Evolutionary conservation across 1,284 basidiomycete species (phyloP).

Genomic region (Tilletia setariae): DNA sequence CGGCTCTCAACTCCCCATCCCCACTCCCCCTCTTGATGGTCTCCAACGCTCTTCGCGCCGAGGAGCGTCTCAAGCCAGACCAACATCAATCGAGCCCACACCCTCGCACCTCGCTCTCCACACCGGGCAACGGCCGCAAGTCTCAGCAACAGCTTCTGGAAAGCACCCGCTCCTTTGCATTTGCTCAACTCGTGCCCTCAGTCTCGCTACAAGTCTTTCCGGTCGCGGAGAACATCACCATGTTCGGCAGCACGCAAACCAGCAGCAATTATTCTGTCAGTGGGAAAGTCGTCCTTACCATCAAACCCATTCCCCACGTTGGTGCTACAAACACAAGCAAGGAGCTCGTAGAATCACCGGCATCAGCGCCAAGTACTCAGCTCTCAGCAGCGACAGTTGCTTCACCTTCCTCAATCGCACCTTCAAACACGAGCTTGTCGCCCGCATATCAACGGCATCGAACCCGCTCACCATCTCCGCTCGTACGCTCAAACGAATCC

Average conservation of each 20-base stretch:
- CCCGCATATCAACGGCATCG: neutral
- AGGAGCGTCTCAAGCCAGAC: too few relatives aligned
- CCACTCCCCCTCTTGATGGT: slow-evolving; percentile 7
- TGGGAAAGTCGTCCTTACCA: slow-evolving; percentile 15
- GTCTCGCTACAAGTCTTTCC: slow-evolving; percentile 23
- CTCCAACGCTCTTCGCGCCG: slow-evolving; percentile 1
- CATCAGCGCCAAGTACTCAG: too few relatives aligned
- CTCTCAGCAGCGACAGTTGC: neutral
- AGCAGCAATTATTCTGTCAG: slow-evolving; percentile 44
- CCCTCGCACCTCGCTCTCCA: neutral
- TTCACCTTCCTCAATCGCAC: neutral
- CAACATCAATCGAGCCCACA: neutral
- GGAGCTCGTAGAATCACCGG: too few relatives aligned
- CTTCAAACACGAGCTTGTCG: neutral
- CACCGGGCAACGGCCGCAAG: too few relatives aligned
- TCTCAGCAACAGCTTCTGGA: too few relatives aligned
- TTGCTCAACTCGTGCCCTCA: too few relatives aligned
- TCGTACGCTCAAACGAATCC: neutral
- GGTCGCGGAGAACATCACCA: slow-evolving; percentile 37
- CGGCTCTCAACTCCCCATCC: neutral
- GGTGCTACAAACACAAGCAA: neutral
- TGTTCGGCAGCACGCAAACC: slow-evolving; percentile 53
- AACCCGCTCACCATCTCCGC: neutral
- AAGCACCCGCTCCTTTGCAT: too few relatives aligned
- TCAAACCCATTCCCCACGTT: neutral